Conservation (phyloP, 768 basidiomycete genomes). For the Mycena venus region DNA sequence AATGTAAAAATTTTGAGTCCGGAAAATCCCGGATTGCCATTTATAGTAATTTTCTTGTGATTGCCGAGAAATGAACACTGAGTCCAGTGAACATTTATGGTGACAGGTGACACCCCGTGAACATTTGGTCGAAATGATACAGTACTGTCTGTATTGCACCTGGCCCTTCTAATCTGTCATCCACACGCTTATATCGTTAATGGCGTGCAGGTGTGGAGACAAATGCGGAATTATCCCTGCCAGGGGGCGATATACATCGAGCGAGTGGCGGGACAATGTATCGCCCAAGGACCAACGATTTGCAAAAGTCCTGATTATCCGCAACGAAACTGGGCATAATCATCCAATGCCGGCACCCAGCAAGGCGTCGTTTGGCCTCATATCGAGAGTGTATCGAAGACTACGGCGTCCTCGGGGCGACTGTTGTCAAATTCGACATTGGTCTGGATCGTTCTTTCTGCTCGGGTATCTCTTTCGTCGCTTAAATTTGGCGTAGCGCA, state of each 20-base stretch:
- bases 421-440: not conserved
- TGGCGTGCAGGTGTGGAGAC: not conserved
- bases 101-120: too few relatives aligned
- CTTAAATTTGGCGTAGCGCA: not conserved
- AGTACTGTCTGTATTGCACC: not conserved
- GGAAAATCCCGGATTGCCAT: too few relatives aligned
- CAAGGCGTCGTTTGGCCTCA: not conserved
- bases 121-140: too few relatives aligned
- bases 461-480: too few relatives aligned
- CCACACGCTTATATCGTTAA: slow-evolving; percentile 8
- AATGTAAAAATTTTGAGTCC: too few relatives aligned
- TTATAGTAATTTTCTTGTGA: too few relatives aligned
- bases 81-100: too few relatives aligned
- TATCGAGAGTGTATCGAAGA: not conserved
- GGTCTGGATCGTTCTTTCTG: not conserved
- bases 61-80: too few relatives aligned
- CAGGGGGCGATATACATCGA: slow-evolving; percentile 1
- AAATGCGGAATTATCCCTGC: slow-evolving; percentile 1
- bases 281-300: not conserved
- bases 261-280: too few relatives aligned
- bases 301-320: slow-evolving; percentile 12
- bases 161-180: not conserved
- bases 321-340: not conserved
- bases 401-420: not conserved
- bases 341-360: slow-evolving; percentile 5